Base-by-base conservation (phyloP, 2,329 filamentous ascomycete genomes). In the Aspergillus brasiliensis region DNA sequence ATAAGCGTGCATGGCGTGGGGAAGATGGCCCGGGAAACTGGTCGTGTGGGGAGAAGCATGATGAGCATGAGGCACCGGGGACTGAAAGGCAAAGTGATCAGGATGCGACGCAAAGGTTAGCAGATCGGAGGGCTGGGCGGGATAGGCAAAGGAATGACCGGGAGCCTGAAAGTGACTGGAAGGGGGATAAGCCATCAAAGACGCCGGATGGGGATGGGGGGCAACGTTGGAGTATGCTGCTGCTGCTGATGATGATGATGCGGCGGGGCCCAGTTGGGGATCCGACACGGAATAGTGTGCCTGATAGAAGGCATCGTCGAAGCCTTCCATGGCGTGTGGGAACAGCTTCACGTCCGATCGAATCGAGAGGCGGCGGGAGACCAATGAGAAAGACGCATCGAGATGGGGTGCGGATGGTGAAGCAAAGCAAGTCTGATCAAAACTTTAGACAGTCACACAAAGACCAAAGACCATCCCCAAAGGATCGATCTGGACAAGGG, bases 1-100 rank as follows among this genome's bases (percentile, higher is more conserved):
- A 55, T 73, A 73, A 5, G 64, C 49, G 46, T 71, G 59, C 62
- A 73, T 69, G 2, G 65, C 57, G 56, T 68, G 69, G n/a, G 67
- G 60, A 28, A 67, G 55, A 19, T 61, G 71, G n/a, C 62, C 63
- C 31, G 66, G 68, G 25, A 62, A 27, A 28, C 51, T 49, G 42
- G 44, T 47, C 19, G 40, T 13, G n/a, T 21, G 40, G 47, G 23
- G 17, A 37, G 23, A 42, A 31, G 44, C 21, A 17, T 44, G 23
- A 46, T 51, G 51, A 19, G 28, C 46, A 17, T 55, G 52, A 42
- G 28, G 52, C 21, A 8, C 52, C 10, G 38, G n/a, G 10, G 38
- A 37, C 6, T 67, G 65, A 44, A 66, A 23, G 17, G 65, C 48
- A 8, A 67, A 34, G 23, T 65, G 62, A 15, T 58, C 40, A 11